Conservation (phyloP, 139 green algal genomes). For the Micromonas pusilla region DNA sequence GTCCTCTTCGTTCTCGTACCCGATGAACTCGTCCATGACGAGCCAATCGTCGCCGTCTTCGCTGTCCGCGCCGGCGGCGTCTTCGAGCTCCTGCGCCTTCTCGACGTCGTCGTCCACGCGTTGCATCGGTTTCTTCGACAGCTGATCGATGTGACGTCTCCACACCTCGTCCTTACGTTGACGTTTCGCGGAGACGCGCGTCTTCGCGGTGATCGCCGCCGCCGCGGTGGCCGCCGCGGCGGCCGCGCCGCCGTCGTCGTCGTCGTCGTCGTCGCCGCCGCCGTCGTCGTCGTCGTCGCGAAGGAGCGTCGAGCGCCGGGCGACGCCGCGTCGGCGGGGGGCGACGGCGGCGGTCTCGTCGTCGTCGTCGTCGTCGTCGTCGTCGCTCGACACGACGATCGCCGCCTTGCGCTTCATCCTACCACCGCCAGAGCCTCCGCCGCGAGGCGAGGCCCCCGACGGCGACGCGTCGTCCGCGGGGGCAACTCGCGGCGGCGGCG, state of each 20-base stretch:
- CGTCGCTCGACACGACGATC: not conserved
- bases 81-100: not conserved
- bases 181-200: too few species aligned
- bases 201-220: too few species aligned
- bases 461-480: too few species aligned
- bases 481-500: too few species aligned
- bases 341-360: slow-evolving; percentile 1
- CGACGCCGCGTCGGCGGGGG: not conserved
- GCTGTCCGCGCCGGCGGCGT: not conserved
- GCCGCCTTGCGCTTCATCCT: not conserved
- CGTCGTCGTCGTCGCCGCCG: slow-evolving; percentile 22
- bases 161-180: too few species aligned
- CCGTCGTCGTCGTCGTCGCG: slow-evolving; percentile 14
- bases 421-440: too few species aligned
- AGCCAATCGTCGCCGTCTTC: not conserved
- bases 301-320: not conserved
- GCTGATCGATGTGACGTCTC: too few species aligned
- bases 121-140: too few species aligned
- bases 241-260: slow-evolving; percentile 31
- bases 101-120: too few species aligned
- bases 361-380: slow-evolving; percentile 20
- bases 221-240: too few species aligned
- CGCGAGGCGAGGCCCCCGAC: too few species aligned
- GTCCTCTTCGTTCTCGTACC: too few species aligned
- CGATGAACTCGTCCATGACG: not conserved